Conservation (phyloP, 371 early-diverging fungal species). For the Mucor sp. region DNA sequence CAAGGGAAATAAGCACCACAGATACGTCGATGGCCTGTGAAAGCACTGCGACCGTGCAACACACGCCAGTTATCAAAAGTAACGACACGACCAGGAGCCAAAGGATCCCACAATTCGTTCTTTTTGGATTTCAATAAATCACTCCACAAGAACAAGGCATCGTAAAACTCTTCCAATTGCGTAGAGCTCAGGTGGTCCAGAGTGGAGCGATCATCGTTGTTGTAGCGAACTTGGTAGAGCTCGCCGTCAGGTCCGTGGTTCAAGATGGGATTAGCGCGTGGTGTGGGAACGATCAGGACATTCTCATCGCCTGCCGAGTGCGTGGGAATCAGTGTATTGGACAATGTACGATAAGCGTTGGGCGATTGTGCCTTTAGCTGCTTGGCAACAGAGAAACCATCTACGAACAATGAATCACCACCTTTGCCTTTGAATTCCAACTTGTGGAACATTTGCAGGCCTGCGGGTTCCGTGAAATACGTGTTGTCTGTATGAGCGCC, state of each 20-base stretch:
- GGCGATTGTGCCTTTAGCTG: conserved; percentile 63
- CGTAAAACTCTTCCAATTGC: conserved; percentile 70
- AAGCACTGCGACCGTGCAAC: conserved; percentile 81
- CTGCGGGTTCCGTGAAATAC: conserved; percentile 89
- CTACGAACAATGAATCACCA: conserved; percentile 83
- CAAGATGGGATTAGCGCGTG: conserved; percentile 67
- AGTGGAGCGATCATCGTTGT: conserved; percentile 85
- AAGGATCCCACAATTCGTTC: conserved; percentile 71
- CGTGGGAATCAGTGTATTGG: conserved; percentile 60
- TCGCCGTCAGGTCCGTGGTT: conserved; percentile 61
- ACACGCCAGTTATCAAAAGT: conserved; percentile 90
- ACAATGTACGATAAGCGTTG: conserved; percentile 66
- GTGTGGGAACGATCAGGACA: conserved; percentile 69
- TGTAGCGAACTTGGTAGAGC: conserved; percentile 81
- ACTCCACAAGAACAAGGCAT: conserved; percentile 75
- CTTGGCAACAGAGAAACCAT: conserved; percentile 78
- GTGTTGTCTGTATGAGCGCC: conserved; percentile 92
- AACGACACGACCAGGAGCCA: conserved; percentile 75
- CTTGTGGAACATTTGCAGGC: conserved; percentile 89
- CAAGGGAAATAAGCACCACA: conserved; percentile 79
- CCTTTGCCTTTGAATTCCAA: conserved; percentile 75
- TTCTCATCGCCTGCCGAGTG: conserved; percentile 86
- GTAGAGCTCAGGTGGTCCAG: conserved; percentile 54
- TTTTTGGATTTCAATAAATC: conserved; percentile 54
- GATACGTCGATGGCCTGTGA: conserved; percentile 78